phyloP scores from a whole-genome alignment of 306 rosid species.

The Arachis stenosperma region DNA sequence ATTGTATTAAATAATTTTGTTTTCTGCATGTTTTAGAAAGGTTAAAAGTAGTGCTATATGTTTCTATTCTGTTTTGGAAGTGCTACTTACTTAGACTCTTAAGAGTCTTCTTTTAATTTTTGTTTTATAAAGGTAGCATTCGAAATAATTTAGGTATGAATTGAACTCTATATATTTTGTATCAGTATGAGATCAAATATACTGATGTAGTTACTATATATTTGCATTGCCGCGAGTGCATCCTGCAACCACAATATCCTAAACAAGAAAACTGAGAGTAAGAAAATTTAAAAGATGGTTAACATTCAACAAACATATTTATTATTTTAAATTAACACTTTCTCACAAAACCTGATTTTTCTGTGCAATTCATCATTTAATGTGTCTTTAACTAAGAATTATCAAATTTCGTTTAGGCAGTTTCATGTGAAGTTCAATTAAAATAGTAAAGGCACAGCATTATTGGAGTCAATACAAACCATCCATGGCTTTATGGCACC shows the following conservation, averaged over 20 bases:
- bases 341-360: slow-evolving; percentile 1
- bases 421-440: slow-evolving; percentile 16
- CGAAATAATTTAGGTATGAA: neutral
- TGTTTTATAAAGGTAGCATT: no score
- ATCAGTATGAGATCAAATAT: neutral
- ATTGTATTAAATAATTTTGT: neutral
- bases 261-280: slow-evolving; percentile 11
- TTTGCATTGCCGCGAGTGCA: neutral
- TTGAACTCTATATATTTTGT: no score
- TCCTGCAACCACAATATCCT: neutral
- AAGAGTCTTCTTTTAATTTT: neutral
- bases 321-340: neutral
- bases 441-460: slow-evolving; percentile 25
- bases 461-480: slow-evolving; percentile 30
- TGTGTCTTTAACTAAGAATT: slow-evolving; percentile 13
- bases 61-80: neutral
- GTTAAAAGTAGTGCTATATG: neutral
- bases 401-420: slow-evolving; percentile 14
- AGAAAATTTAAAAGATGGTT: neutral
- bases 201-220: slow-evolving; percentile 1
- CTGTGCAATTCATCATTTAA: neutral
- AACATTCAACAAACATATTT: neutral
- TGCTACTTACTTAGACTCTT: no score
- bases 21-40: neutral
- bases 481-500: slow-evolving; percentile 22